These are phyloP conservation scores for Populus trichocarpa DNA, from an alignment of 441 rosid genomes.

Conservation along the genomic window DNA sequence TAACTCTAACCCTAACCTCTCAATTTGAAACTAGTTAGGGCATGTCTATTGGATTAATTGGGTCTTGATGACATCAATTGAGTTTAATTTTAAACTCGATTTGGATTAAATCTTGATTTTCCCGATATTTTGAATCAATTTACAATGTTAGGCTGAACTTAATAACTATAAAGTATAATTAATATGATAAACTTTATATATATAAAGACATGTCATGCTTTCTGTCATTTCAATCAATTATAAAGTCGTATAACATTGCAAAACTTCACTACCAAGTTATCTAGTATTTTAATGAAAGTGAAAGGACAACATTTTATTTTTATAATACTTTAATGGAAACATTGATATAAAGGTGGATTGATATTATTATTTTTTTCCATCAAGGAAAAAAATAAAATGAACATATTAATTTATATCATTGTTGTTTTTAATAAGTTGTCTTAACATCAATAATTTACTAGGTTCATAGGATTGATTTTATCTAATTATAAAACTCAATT, in stretches of 20 bases:
- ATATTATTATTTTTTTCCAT: no score
- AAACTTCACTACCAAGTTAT: background rate
- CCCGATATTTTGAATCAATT: background rate
- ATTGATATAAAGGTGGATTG: background rate
- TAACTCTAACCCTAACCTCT: background rate
- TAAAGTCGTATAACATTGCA: background rate
- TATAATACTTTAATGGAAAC: background rate
- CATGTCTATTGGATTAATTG: background rate
- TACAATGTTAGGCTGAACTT: background rate
- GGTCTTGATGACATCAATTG: background rate
- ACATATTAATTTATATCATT: no score
- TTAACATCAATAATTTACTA: no score
- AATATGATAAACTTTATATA: background rate
- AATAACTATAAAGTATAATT: no score
- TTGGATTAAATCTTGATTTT: background rate
- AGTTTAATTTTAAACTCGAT: background rate
- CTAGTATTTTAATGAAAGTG: background rate
- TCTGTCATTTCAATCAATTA: background rate
- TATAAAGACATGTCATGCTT: background rate
- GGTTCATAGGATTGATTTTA: no score
- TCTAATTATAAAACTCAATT: no score
- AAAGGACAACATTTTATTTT: background rate
- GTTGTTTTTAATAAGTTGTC: no score
- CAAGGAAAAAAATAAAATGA: no score
- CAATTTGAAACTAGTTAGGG: background rate